Conservation (phyloP, 768 basidiomycete genomes). For the Rhodotorula toruloides region DNA sequence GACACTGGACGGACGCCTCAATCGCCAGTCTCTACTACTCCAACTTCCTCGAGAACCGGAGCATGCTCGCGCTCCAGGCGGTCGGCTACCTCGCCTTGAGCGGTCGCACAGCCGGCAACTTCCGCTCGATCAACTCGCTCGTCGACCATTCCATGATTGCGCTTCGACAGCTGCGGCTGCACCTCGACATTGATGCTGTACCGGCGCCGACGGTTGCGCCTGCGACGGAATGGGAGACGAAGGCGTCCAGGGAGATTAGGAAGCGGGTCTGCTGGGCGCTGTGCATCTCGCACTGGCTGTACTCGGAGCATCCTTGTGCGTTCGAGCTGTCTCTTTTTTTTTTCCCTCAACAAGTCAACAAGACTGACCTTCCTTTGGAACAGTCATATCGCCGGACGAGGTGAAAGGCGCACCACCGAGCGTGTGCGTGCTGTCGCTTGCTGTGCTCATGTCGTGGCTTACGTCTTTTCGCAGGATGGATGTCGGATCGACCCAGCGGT, state of each 20-base stretch:
- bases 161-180: not conserved
- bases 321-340: too few relatives aligned
- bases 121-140: not conserved
- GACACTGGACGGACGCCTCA: not conserved
- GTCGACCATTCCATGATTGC: not conserved
- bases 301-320: not conserved
- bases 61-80: not conserved
- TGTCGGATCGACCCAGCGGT: too few relatives aligned
- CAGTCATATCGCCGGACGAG: too few relatives aligned
- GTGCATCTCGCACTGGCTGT: not conserved
- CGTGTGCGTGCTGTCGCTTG: too few relatives aligned
- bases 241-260: not conserved
- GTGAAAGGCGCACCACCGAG: too few relatives aligned
- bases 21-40: not conserved
- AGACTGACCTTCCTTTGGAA: too few relatives aligned
- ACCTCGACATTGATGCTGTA: too few relatives aligned
- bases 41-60: not conserved
- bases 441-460: too few relatives aligned
- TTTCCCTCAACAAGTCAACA: too few relatives aligned
- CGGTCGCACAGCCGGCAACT: not conserved
- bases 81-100: not conserved
- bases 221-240: not conserved
- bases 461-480: too few relatives aligned
- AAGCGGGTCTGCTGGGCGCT: not conserved
- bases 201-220: not conserved